A percentile compares a stretch with the other conserved stretches of the same genome.
These are phyloP conservation scores for Penicillium sp. DNA, from an alignment of 2,329 filamentous ascomycete genomes.

Conservation along the genomic window DNA sequence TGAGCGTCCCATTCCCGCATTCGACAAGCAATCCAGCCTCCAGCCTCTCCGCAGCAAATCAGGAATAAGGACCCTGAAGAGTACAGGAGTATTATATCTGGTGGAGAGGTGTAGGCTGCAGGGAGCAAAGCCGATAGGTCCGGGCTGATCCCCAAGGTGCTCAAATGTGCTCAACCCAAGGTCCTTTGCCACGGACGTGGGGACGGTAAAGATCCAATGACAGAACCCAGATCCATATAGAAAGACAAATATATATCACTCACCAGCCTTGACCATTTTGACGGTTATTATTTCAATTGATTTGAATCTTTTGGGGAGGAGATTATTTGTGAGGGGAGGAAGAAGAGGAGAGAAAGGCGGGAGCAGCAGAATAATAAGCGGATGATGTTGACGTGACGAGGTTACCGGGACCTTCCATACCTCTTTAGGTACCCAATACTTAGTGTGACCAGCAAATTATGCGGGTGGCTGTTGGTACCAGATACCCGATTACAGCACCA, in stretches of 20 bases:
- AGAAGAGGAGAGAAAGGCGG: slow-evolving; percentile 15
- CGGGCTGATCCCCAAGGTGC: slow-evolving; percentile 37
- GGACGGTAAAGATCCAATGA: slow-evolving; percentile 5
- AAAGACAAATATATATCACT: slow-evolving; percentile 42
- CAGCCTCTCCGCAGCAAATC: neutral
- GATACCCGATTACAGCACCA: slow-evolving; percentile 10
- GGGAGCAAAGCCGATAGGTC: slow-evolving; percentile 31
- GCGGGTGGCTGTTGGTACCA: neutral
- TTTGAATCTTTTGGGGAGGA: slow-evolving; percentile 12
- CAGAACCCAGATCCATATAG: slow-evolving; percentile 9
- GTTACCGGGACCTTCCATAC: neutral
- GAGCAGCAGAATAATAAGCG: slow-evolving; percentile 24
- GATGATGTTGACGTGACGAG: slow-evolving; percentile 29
- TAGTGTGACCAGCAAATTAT: neutral
- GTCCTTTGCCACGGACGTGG: slow-evolving; percentile 26
- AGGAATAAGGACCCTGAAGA: slow-evolving; percentile 4
- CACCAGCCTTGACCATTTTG: slow-evolving; percentile 99
- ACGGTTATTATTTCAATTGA: slow-evolving; percentile 49
- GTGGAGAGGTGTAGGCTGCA: slow-evolving; percentile 3
- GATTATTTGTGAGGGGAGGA: slow-evolving; percentile 11
- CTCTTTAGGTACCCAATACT: neutral
- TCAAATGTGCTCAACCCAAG: slow-evolving; percentile 45
- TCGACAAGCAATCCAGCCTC: neutral
- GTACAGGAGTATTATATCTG: neutral
- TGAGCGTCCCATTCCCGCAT: neutral